A percentile compares a stretch with the other conserved stretches of the same genome.
phyloP scores from a whole-genome alignment of 768 basidiomycete genomes.

The Psilocybe cubensis region DNA sequence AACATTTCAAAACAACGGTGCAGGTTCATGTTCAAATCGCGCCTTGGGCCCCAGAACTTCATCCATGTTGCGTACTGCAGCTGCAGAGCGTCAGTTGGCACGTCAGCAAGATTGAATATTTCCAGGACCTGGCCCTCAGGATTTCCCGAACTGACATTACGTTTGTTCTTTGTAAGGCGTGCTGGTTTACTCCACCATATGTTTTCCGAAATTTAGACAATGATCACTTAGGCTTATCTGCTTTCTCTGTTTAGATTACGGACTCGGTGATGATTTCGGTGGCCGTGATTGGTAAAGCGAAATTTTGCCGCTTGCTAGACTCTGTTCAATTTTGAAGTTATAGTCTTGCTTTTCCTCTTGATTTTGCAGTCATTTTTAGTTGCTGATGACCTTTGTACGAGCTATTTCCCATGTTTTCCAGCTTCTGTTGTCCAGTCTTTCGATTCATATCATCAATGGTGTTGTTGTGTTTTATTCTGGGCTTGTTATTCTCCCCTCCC shows the following conservation, averaged over 20 bases:
- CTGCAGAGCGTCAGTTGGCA: slow-evolving; percentile 56
- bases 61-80: slow-evolving; percentile 50
- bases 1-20: slow-evolving; percentile 28
- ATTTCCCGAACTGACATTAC: too few relatives aligned
- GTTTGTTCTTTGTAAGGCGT: too few relatives aligned
- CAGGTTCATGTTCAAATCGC: slow-evolving; percentile 40
- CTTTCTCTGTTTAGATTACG: slow-evolving; percentile 5
- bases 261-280: slow-evolving; percentile 22
- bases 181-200: too few relatives aligned
- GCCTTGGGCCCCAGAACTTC: slow-evolving; percentile 39
- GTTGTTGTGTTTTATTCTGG: too few relatives aligned
- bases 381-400: too few relatives aligned
- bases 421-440: background rate
- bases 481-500: background rate
- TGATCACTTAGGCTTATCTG: too few relatives aligned
- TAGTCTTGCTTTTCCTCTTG: too few relatives aligned
- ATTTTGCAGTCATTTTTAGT: background rate
- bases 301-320: too few relatives aligned
- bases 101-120: slow-evolving; percentile 37
- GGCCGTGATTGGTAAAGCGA: slow-evolving; percentile 16
- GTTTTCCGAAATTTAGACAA: too few relatives aligned
- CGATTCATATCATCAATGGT: too few relatives aligned
- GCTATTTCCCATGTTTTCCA: background rate
- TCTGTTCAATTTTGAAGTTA: background rate
- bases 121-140: slow-evolving; percentile 26